Evolutionary conservation across 1,139 yeast genomes (phyloP).

Genomic region (Candida anutae): DNA sequence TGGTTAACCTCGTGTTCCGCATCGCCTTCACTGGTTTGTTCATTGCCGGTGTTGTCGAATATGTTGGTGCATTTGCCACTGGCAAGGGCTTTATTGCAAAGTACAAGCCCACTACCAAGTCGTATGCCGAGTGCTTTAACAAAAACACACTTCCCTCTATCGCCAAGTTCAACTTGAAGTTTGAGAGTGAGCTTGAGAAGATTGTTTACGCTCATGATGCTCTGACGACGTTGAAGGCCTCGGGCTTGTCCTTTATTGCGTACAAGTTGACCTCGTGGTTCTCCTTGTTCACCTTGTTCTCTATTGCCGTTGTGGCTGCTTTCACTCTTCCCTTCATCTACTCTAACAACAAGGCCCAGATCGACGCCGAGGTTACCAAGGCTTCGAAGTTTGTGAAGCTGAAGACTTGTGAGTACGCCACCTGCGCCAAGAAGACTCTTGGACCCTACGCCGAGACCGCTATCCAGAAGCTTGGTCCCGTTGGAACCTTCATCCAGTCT

Average conservation of each 20-base stretch:
- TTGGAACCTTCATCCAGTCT: conserved; percentile 48
- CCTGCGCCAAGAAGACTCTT: conserved; percentile 49
- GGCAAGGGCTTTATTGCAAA: conserved; percentile 69
- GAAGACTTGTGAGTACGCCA: conserved; percentile 45
- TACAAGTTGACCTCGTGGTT: conserved; percentile 73
- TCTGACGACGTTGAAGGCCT: conserved; percentile 65
- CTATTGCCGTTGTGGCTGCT: conserved; percentile 49
- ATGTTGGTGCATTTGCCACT: conserved; percentile 54
- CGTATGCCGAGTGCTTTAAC: conserved; percentile 35
- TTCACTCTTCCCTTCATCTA: conserved; percentile 77
- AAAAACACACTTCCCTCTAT: conserved; percentile 34
- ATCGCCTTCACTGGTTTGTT: conserved; percentile 40
- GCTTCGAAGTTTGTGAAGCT: conserved; percentile 48
- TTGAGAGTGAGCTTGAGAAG: conserved; percentile 48
- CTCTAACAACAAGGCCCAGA: conserved; percentile 65
- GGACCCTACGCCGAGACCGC: conserved; percentile 36
- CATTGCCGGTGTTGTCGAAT: conserved; percentile 62
- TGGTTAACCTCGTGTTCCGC: conserved; percentile 61
- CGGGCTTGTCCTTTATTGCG: conserved; percentile 54
- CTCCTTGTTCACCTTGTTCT: conserved; percentile 61
- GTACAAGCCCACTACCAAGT: conserved; percentile 43
- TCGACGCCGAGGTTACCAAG: conserved; percentile 65
- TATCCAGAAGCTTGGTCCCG: conserved; percentile 57
- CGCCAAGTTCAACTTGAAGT: conserved; percentile 32
- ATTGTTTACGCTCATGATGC: conserved; percentile 60